These are phyloP conservation scores for Phaffomyces thermotolerans DNA, from an alignment of 805 yeast genomes.

Conservation along the genomic window DNA sequence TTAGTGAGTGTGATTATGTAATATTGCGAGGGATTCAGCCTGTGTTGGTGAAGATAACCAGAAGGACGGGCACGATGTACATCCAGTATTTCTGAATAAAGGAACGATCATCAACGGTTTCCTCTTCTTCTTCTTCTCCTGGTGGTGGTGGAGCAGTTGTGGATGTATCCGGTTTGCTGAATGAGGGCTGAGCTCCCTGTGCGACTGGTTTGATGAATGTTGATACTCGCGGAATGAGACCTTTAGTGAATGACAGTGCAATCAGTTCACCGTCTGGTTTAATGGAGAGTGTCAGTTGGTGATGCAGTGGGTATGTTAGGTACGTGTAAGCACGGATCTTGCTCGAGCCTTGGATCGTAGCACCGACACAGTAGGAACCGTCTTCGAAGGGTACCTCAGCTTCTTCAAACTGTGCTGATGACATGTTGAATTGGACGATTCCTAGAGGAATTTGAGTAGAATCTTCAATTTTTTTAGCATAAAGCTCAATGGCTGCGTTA, in stretches of 20 bases:
- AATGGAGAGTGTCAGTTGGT: conserved; percentile 11
- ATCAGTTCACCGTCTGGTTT: conserved; percentile 17
- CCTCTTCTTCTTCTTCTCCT: not conserved
- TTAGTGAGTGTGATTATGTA: not conserved
- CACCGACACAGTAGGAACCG: conserved; percentile 21
- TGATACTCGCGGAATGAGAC: conserved; percentile 8
- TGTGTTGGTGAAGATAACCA: conserved; percentile 26
- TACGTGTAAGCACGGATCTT: conserved; percentile 14
- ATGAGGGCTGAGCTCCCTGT: not conserved
- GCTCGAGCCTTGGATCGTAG: conserved; percentile 9
- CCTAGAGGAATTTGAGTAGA: not conserved
- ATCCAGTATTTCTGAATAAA: conserved; percentile 59
- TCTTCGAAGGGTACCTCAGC: not conserved
- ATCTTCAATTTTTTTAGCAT: not conserved
- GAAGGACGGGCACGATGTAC: conserved; percentile 46
- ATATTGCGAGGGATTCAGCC: conserved; percentile 4
- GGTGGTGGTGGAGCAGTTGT: not conserved
- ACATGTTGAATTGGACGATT: not conserved
- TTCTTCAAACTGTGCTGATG: not conserved
- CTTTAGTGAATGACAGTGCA: conserved; percentile 9
- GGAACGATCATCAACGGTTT: conserved; percentile 21
- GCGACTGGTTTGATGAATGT: conserved; percentile 7
- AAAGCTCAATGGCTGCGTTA: not conserved
- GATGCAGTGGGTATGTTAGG: conserved; percentile 14
- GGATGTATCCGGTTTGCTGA: too few species aligned